phyloP scores from a whole-genome alignment of 1,139 yeast genomes.

The Kazachstania sp. region DNA sequence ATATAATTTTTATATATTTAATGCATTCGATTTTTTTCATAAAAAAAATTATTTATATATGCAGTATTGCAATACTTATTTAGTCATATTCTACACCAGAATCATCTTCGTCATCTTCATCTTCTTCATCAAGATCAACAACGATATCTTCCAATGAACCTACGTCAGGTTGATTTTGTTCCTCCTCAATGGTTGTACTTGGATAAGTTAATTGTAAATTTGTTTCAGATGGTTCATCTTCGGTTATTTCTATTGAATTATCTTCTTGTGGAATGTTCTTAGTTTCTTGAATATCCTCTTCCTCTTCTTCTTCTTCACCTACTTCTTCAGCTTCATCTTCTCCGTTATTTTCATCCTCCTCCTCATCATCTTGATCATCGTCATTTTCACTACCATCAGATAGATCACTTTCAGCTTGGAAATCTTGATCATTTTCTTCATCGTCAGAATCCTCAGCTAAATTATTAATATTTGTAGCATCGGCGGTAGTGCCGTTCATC shows the following conservation, averaged over 20 bases:
- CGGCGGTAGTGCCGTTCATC: slow-evolving; percentile 29
- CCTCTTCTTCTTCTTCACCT: slow-evolving; percentile 23
- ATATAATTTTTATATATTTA: background rate
- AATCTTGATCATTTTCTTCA: slow-evolving; percentile 31
- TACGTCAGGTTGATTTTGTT: slow-evolving; percentile 9
- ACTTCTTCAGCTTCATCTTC: slow-evolving; percentile 21
- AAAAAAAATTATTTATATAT: background rate
- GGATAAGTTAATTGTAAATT: background rate
- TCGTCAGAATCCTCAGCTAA: slow-evolving; percentile 33
- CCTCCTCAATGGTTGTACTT: background rate
- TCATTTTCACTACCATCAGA: slow-evolving; percentile 33
- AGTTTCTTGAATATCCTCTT: slow-evolving; percentile 23
- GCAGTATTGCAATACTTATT: background rate
- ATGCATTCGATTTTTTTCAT: background rate
- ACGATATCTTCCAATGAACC: slow-evolving; percentile 11
- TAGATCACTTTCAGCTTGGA: slow-evolving; percentile 31
- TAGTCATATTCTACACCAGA: slow-evolving; percentile 35
- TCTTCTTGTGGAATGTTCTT: slow-evolving; percentile 14
- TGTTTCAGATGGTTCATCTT: background rate
- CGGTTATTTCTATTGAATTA: slow-evolving; percentile 13
- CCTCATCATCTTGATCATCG: slow-evolving; percentile 33
- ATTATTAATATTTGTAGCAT: slow-evolving; percentile 25
- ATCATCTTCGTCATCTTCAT: slow-evolving; percentile 35
- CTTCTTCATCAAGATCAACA: slow-evolving; percentile 19
- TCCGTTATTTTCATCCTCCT: slow-evolving; percentile 28